Conservation (phyloP, 306 rosid genomes). For the Glycine soja region DNA sequence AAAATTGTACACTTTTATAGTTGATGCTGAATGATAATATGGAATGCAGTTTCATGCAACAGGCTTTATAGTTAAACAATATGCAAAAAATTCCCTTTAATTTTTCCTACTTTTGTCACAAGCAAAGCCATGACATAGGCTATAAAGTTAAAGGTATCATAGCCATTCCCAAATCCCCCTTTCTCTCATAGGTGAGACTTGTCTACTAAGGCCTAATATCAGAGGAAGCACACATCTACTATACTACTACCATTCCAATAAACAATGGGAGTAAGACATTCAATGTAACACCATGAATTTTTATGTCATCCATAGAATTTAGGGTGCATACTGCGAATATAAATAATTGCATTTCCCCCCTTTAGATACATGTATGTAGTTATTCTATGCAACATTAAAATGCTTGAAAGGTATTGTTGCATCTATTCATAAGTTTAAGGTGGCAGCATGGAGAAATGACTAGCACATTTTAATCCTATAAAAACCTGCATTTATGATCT, state of each 20-base stretch:
- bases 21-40: constrained; percentile 9
- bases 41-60: background rate
- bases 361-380: background rate
- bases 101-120: background rate
- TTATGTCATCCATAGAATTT: background rate
- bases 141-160: background rate
- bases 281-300: background rate
- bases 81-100: background rate
- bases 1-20: background rate
- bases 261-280: background rate
- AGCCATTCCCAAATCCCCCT: background rate
- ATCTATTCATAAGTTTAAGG: background rate
- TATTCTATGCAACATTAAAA: background rate
- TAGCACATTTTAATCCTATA: background rate
- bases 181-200: background rate
- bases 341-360: background rate
- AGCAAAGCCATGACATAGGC: background rate
- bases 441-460: constrained; percentile 1
- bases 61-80: too few relatives aligned
- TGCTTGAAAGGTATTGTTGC: background rate
- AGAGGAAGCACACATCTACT: background rate
- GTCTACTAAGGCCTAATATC: background rate
- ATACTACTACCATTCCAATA: background rate
- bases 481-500: background rate
- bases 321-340: background rate